These are phyloP conservation scores for Candida quercuum DNA, from an alignment of 805 yeast species.

Conservation along the genomic window DNA sequence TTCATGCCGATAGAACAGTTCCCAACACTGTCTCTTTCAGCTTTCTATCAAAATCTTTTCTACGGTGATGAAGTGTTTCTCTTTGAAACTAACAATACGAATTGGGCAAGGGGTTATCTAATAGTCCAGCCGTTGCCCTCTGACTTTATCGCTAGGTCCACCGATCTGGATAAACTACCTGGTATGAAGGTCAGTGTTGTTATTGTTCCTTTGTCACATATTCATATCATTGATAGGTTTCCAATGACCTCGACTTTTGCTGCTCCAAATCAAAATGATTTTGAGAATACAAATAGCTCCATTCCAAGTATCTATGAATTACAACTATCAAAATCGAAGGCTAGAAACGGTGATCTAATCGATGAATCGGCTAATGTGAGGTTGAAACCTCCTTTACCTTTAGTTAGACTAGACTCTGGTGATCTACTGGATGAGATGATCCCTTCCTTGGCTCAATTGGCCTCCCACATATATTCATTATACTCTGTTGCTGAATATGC, in stretches of 20 bases:
- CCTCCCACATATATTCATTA: conserved; percentile 61
- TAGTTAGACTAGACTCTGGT: conserved; percentile 37
- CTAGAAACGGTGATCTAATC: conserved; percentile 23
- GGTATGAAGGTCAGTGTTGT: conserved; percentile 47
- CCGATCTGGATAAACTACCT: conserved; percentile 59
- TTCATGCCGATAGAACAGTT: conserved; percentile 40
- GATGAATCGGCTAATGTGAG: conserved; percentile 22
- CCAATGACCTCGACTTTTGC: conserved; percentile 32
- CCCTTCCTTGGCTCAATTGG: conserved; percentile 50
- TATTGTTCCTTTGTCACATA: conserved; percentile 56
- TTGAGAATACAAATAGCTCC: conserved; percentile 17
- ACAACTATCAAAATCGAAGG: conserved; percentile 25
- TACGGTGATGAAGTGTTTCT: conserved; percentile 77
- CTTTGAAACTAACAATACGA: conserved; percentile 54
- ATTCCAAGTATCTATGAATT: conserved; percentile 32
- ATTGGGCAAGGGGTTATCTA: conserved; percentile 80
- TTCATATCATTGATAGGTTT: conserved; percentile 38
- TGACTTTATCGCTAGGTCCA: conserved; percentile 55
- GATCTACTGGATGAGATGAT: conserved; percentile 50
- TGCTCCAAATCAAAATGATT: conserved; percentile 25
- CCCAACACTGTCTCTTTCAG: conserved; percentile 28
- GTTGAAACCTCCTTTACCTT: conserved; percentile 52
- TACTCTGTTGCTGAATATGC: conserved; percentile 67
- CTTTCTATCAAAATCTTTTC: conserved; percentile 47
- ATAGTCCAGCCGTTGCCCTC: conserved; percentile 64